Conservation (phyloP, 768 basidiomycete genomes). For the Pleurotus tuber-regium region DNA sequence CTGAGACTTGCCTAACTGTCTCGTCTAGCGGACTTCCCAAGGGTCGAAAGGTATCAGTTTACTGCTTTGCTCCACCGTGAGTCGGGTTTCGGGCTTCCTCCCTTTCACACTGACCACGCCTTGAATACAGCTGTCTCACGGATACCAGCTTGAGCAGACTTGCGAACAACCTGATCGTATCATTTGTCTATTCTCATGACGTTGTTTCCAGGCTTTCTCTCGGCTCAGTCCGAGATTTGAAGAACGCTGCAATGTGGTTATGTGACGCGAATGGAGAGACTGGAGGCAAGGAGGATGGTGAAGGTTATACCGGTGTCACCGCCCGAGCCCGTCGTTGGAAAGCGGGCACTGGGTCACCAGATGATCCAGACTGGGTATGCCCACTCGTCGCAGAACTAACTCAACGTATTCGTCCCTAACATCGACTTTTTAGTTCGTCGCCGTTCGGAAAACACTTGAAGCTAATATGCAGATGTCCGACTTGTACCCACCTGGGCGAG, state of each 20-base stretch:
- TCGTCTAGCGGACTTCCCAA: slow-evolving; percentile 68
- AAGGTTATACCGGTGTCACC: slow-evolving; percentile 52
- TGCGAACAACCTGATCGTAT: slow-evolving; percentile 62
- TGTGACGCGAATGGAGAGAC: slow-evolving; percentile 59
- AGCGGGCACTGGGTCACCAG: slow-evolving; percentile 47
- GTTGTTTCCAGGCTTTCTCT: slow-evolving; percentile 76
- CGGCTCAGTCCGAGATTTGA: slow-evolving; percentile 74
- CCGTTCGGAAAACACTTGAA: slow-evolving; percentile 79
- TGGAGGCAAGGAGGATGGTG: slow-evolving; percentile 42
- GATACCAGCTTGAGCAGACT: slow-evolving; percentile 60
- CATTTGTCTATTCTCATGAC: slow-evolving; percentile 82
- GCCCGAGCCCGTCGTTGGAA: slow-evolving; percentile 57
- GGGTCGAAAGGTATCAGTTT: slow-evolving; percentile 65
- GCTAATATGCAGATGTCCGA: slow-evolving; percentile 77
- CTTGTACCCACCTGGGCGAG: slow-evolving; percentile 74
- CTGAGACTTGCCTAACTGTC: slow-evolving; percentile 68
- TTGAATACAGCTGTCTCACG: slow-evolving; percentile 50
- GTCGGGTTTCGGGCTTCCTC: slow-evolving; percentile 22
- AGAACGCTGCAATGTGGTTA: slow-evolving; percentile 75
- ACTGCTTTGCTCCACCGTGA: slow-evolving; percentile 80
- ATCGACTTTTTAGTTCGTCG: slow-evolving; percentile 54
- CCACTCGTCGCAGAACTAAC: no score
- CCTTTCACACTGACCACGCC: slow-evolving; percentile 4
- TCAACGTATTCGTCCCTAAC: no score
- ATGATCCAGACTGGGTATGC: slow-evolving; percentile 55